A percentile compares a stretch with the other conserved stretches of the same genome.
Conservation (phyloP, 345 rosid genomes). For the Populus simonii region DNA sequence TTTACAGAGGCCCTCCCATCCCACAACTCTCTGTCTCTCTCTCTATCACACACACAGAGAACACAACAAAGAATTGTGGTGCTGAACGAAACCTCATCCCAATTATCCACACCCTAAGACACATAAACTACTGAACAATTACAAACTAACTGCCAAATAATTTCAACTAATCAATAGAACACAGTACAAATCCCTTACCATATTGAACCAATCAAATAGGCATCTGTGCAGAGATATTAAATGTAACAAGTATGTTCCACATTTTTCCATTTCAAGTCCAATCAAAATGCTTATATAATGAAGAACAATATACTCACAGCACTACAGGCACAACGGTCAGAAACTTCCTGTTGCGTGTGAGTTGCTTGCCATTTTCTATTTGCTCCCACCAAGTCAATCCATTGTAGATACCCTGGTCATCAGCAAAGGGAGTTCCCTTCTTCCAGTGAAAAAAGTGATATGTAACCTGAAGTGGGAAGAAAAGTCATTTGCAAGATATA, state of each 20-base stretch:
- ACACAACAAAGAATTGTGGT: not conserved
- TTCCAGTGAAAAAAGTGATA: slow-evolving; percentile 98
- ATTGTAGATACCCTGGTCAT: slow-evolving; percentile 95
- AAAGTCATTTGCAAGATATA: not conserved
- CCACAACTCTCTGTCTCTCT: not conserved
- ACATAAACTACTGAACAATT: not conserved
- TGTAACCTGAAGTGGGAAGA: slow-evolving; percentile 55
- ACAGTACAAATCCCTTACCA: not conserved
- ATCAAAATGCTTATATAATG: not conserved
- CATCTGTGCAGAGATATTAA: not conserved
- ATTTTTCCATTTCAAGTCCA: not conserved
- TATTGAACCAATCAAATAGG: not conserved
- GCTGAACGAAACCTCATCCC: not conserved
- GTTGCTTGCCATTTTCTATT: slow-evolving; percentile 90
- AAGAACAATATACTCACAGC: slow-evolving; percentile 53
- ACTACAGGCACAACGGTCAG: slow-evolving; percentile 88
- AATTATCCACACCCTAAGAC: not conserved
- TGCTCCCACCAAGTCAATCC: slow-evolving; percentile 99
- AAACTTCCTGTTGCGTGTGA: slow-evolving; percentile 91
- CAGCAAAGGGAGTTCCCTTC: slow-evolving; percentile 97
- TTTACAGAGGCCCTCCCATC: not conserved
- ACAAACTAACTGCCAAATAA: not conserved
- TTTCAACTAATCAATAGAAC: not conserved
- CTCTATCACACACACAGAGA: not conserved
- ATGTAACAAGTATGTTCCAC: not conserved